phyloP scores from a whole-genome alignment of 1,139 yeast species.

The Arxiozyma slooffiae region DNA sequence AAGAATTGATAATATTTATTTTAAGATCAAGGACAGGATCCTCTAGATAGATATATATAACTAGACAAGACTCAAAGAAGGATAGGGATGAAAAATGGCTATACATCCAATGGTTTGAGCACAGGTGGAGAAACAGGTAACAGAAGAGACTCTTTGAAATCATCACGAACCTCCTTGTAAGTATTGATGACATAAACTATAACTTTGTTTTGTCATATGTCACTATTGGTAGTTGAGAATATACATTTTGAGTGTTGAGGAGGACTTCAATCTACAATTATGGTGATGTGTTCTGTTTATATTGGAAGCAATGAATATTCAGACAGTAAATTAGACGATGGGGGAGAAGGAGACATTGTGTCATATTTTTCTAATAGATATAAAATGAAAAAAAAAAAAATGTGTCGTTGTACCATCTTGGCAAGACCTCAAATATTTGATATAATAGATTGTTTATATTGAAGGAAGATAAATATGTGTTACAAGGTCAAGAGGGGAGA shows the following conservation, averaged over 20 bases:
- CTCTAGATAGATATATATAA: neutral
- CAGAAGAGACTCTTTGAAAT: conserved; percentile 34
- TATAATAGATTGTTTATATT: conserved; percentile 66
- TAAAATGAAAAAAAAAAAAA: conserved; percentile 78
- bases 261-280: conserved; percentile 47
- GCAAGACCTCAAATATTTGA: conserved; percentile 82
- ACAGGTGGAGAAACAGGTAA: neutral
- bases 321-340: conserved; percentile 38
- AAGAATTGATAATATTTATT: neutral
- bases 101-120: neutral
- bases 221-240: conserved; percentile 66
- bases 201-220: conserved; percentile 41
- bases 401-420: conserved; percentile 63
- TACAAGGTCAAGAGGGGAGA: conserved; percentile 32
- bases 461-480: conserved; percentile 52
- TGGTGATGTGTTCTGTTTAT: conserved; percentile 68
- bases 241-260: conserved; percentile 68
- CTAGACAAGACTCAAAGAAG: neutral
- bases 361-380: conserved; percentile 44
- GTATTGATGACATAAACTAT: conserved; percentile 52
- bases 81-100: neutral
- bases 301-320: conserved; percentile 47
- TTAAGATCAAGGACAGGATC: conserved; percentile 1
- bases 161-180: conserved; percentile 61
- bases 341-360: conserved; percentile 4